Evolutionary conservation across 768 basidiomycete species (phyloP).

Genomic region (Lactarius hatsudake): DNA sequence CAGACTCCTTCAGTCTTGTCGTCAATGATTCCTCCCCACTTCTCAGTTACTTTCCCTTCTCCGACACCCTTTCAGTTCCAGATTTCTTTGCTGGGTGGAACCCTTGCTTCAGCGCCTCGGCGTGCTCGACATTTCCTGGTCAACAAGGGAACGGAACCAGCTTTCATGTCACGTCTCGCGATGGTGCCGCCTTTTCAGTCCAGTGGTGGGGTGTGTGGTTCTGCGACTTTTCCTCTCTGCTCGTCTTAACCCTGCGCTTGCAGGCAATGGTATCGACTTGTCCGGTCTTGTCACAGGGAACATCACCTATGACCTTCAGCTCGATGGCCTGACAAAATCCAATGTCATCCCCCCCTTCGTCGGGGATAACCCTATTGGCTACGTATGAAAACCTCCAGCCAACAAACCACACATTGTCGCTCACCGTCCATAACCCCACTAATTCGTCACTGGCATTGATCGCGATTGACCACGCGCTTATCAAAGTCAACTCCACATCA

Average conservation of each 20-base stretch:
- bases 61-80: slow-evolving; percentile 48
- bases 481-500: slow-evolving; percentile 39
- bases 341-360: slow-evolving; percentile 31
- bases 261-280: slow-evolving; percentile 66
- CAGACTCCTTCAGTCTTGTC: slow-evolving; percentile 38
- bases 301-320: slow-evolving; percentile 32
- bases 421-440: slow-evolving; percentile 46
- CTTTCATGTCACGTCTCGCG: slow-evolving; percentile 57
- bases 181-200: slow-evolving; percentile 56
- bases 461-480: slow-evolving; percentile 55
- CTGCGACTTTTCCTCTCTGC: not conserved
- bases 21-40: slow-evolving; percentile 68
- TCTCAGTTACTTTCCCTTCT: slow-evolving; percentile 58
- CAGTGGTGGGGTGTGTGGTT: slow-evolving; percentile 57
- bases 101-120: slow-evolving; percentile 53
- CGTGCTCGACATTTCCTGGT: slow-evolving; percentile 43
- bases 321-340: slow-evolving; percentile 43
- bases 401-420: slow-evolving; percentile 51
- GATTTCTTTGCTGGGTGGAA: slow-evolving; percentile 64
- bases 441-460: slow-evolving; percentile 38
- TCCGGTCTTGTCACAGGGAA: slow-evolving; percentile 46
- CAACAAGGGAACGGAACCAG: slow-evolving; percentile 53
- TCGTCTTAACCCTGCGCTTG: not conserved
- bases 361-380: slow-evolving; percentile 42
- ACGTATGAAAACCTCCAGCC: slow-evolving; percentile 47